A percentile compares a stretch with the other conserved stretches of the same genome.
Conservation (phyloP, 2,329 filamentous ascomycete genomes). For the Pyricularia grisea region DNA sequence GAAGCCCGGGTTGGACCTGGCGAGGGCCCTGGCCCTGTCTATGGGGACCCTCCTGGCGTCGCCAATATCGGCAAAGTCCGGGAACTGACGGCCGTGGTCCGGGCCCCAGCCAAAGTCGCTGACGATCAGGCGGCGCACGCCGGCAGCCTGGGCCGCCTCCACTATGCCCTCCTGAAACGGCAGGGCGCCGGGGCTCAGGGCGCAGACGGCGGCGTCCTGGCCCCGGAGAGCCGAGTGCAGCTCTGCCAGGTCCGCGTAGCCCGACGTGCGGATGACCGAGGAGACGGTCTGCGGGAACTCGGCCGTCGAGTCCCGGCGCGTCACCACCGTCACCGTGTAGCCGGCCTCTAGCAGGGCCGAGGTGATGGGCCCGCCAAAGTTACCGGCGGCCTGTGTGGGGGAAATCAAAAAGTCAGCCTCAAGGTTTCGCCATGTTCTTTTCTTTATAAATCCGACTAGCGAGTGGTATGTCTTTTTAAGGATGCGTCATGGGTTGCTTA, state of each 20-base stretch:
- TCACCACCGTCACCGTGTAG: constrained; percentile 40
- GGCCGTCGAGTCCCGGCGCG: constrained; percentile 31
- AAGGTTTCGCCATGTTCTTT: neutral
- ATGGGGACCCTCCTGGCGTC: constrained; percentile 21
- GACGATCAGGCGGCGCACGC: constrained; percentile 47
- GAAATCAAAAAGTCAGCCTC: neutral
- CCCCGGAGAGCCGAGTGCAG: constrained; percentile 36
- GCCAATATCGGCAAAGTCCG: constrained; percentile 15
- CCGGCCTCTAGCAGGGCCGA: constrained; percentile 19
- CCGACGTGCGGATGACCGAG: constrained; percentile 1
- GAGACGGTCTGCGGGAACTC: constrained; percentile 27
- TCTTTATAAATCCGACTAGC: neutral
- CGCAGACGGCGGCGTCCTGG: constrained; percentile 44
- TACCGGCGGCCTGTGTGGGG: constrained; percentile 21
- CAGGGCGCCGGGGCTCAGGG: constrained; percentile 27
- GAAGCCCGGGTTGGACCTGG: constrained; percentile 32
- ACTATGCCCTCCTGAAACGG: constrained; percentile 41
- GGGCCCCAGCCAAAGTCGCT: constrained; percentile 38
- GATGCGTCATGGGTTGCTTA: constrained; percentile 4
- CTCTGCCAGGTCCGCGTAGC: neutral
- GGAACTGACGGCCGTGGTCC: constrained; percentile 10
- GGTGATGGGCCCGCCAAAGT: constrained; percentile 17
- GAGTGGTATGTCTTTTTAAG: no score
- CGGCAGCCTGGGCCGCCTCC: constrained; percentile 44
- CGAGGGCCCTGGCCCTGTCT: constrained; percentile 39